Percentiles rank a stretch among this genome's conserved stretches.
Conservation (phyloP, 2,329 filamentous ascomycete genomes). For the Epichloe aotearoae region DNA sequence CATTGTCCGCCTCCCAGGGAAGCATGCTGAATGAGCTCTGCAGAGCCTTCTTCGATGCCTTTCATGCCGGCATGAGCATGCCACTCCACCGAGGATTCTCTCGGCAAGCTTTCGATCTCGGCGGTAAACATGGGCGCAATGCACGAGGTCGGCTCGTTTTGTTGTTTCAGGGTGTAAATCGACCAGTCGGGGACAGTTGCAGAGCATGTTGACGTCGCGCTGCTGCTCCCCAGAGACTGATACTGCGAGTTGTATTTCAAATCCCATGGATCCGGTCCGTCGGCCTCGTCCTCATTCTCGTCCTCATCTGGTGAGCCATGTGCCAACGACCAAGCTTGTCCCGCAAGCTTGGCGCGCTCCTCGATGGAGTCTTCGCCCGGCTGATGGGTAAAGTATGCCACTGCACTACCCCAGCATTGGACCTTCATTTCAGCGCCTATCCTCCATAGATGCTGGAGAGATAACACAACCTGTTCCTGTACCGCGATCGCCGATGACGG, state of each 20-base stretch:
- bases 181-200: constrained; percentile 37
- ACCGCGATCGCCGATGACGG: constrained; percentile 25
- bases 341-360: constrained; percentile 28
- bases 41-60: constrained; percentile 15
- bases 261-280: constrained; percentile 56
- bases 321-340: constrained; percentile 33
- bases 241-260: constrained; percentile 42
- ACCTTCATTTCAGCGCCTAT: constrained; percentile 62
- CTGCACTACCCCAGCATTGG: constrained; percentile 59
- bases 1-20: constrained; percentile 12
- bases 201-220: constrained; percentile 12
- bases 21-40: constrained; percentile 11
- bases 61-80: constrained; percentile 51
- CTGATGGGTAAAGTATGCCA: constrained; percentile 54
- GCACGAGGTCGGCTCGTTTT: constrained; percentile 20
- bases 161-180: constrained; percentile 25
- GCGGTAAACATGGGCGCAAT: constrained; percentile 60
- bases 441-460: constrained; percentile 81
- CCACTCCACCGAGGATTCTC: constrained; percentile 71
- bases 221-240: constrained; percentile 25
- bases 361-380: constrained; percentile 15
- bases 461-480: constrained; percentile 49
- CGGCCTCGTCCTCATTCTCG: constrained; percentile 30
- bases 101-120: constrained; percentile 65
- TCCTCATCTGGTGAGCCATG: constrained; percentile 26